Percentiles rank a stretch among this genome's conserved stretches.
phyloP scores from a whole-genome alignment of 257 asterid genomes.

The Fraxinus anomala region DNA sequence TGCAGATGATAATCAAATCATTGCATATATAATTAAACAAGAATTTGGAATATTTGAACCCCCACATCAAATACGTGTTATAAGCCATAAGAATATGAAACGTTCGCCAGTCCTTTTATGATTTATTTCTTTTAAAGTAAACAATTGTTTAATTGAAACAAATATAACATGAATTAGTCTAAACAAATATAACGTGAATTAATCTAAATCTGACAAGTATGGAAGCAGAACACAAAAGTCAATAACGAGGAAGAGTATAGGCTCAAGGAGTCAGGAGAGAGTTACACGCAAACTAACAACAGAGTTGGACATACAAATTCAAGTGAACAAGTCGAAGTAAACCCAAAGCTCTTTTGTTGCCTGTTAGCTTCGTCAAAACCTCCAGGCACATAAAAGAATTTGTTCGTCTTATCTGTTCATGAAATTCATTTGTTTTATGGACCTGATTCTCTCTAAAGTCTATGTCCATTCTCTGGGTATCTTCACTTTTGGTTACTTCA shows the following conservation, averaged over 20 bases:
- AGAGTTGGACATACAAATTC: not conserved
- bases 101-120: not conserved
- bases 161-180: not conserved
- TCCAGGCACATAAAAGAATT: not conserved
- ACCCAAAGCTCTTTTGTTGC: not conserved
- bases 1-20: not conserved
- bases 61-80: not conserved
- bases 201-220: not conserved
- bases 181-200: not conserved
- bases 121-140: not conserved
- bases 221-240: not conserved
- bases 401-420: not conserved
- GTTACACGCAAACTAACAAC: not conserved
- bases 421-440: constrained; percentile 6
- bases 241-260: not conserved
- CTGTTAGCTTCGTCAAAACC: constrained; percentile 3
- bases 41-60: not conserved
- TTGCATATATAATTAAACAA: not conserved
- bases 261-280: not conserved
- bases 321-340: constrained; percentile 4
- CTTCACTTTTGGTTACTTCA: constrained; percentile 5
- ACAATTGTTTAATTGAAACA: not conserved
- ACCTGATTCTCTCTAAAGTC: constrained; percentile 8
- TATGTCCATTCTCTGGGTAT: constrained; percentile 5
- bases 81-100: not conserved